Evolutionary conservation across 768 basidiomycete species (phyloP).

Genomic region (Hypholoma fasciculare): DNA sequence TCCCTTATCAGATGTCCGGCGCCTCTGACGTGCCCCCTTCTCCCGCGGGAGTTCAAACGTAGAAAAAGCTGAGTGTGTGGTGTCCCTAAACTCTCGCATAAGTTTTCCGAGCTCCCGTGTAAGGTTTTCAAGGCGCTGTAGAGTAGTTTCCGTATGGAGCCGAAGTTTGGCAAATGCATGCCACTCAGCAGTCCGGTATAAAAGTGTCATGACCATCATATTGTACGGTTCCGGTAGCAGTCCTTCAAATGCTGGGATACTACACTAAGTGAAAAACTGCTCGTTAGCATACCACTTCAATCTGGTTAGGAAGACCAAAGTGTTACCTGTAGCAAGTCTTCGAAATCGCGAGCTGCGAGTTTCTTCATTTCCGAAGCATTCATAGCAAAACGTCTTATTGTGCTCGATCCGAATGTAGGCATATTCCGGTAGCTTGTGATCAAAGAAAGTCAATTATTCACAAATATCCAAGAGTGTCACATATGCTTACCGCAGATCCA

Average conservation of each 20-base stretch:
- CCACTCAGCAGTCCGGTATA: conserved; percentile 27
- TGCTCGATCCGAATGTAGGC: conserved; percentile 22
- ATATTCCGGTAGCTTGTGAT: conserved; percentile 21
- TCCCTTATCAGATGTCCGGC: neutral
- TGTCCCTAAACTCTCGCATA: conserved; percentile 26
- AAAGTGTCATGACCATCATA: conserved; percentile 8
- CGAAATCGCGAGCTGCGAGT: conserved; percentile 8
- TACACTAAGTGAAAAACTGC: conserved; percentile 22
- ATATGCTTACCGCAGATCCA: conserved; percentile 8
- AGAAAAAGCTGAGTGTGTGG: conserved; percentile 21
- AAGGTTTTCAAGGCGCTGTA: conserved; percentile 20
- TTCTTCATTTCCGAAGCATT: conserved; percentile 9
- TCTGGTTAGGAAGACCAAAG: neutral
- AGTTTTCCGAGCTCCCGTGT: conserved; percentile 25
- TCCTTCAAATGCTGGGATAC: conserved; percentile 37
- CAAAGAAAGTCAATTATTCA: neutral
- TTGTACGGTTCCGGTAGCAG: conserved; percentile 27
- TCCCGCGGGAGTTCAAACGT: conserved; percentile 39
- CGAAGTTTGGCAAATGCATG: conserved; percentile 31
- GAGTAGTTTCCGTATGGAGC: conserved; percentile 24
- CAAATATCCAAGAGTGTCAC: neutral
- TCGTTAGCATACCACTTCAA: neutral
- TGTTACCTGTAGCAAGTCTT: conserved; percentile 5
- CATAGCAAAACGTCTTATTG: neutral
- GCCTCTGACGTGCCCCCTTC: conserved; percentile 22